Evolutionary conservation across 371 early-diverging fungal genomes (phyloP).

Genomic region (Mucor indicus): DNA sequence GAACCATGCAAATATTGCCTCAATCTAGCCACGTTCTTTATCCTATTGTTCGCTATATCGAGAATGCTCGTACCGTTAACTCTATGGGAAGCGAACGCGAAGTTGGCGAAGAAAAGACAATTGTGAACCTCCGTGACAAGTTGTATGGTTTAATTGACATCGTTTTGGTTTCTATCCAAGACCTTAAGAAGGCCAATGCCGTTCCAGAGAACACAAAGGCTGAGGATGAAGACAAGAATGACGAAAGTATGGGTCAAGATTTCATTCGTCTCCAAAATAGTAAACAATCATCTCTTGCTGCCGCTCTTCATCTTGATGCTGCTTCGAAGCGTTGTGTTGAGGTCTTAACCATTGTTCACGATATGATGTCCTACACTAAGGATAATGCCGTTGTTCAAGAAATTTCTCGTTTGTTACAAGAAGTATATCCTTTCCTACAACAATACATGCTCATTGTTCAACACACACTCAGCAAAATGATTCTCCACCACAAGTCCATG

Average conservation of each 20-base stretch:
- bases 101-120: not conserved
- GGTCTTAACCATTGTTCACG: constrained; percentile 23
- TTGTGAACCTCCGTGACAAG: constrained; percentile 27
- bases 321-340: constrained; percentile 36
- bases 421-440: constrained; percentile 60
- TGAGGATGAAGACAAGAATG: constrained; percentile 29
- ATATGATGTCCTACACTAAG: constrained; percentile 2
- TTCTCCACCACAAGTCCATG: constrained; percentile 69
- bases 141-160: constrained; percentile 34
- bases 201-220: not conserved
- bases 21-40: constrained; percentile 25
- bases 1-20: constrained; percentile 15
- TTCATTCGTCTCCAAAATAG: constrained; percentile 37
- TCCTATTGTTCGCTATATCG: constrained; percentile 23
- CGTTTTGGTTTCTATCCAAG: constrained; percentile 41
- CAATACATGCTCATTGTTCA: constrained; percentile 67
- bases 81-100: not conserved
- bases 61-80: not conserved
- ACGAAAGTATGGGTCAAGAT: constrained; percentile 55
- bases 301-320: constrained; percentile 41
- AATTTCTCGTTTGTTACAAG: constrained; percentile 36
- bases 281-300: constrained; percentile 23
- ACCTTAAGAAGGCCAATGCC: constrained; percentile 32
- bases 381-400: constrained; percentile 8
- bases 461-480: constrained; percentile 56